Evolutionary conservation across 2,329 filamentous ascomycete species (phyloP), one percentile per base, ranked within the genome.

Genomic region (Arthrobotrys sinensis): DNA sequence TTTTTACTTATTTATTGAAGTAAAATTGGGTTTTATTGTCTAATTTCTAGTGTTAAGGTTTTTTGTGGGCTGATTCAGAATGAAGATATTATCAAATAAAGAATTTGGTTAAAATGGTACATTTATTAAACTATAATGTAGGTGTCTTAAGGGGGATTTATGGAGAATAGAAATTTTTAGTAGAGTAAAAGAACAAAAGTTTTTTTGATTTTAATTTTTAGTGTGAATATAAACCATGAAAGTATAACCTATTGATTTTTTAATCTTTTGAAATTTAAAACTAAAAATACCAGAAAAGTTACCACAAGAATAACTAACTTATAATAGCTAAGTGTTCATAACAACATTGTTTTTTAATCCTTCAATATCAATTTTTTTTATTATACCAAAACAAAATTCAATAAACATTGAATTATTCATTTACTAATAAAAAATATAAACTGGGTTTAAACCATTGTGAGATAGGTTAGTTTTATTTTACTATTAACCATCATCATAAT

Each of bases 1-100:
- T 83, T 83, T 83, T 84, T 84, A 83, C 82, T 84, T 84, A 85
- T 84, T 85, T 82, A 82, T 84, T 85, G 80, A 85, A 84, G 82
- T 81, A 81, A 82, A 82, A 81, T 82, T 85, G 81, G 81, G 81
- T 81, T 82, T 84, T 80, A 84, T 80, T 80, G 81, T 82, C 81
- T 82, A 63, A 63, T 21, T 40, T 40, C 10, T 40, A 40, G 10
- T 12, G n/a, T 63, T 40, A 63, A 63, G 24, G 21, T 63, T 45
- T n/a, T 63, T 63, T 45, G n/a, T 21, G 10, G 12, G 12, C 14
- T 40, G 12, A 40, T 63, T 12, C 12, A 63, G 24, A 8, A 63
- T 40, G 12, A 63, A 63, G 21, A 63, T 63, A 40, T 63, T 40
- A 45, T 63, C 24, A 63, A 12, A 63, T 52, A 21, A 45, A 28